These are phyloP conservation scores for Papiliotrema flavescens DNA, from an alignment of 1,284 basidiomycete genomes.

Conservation along the genomic window DNA sequence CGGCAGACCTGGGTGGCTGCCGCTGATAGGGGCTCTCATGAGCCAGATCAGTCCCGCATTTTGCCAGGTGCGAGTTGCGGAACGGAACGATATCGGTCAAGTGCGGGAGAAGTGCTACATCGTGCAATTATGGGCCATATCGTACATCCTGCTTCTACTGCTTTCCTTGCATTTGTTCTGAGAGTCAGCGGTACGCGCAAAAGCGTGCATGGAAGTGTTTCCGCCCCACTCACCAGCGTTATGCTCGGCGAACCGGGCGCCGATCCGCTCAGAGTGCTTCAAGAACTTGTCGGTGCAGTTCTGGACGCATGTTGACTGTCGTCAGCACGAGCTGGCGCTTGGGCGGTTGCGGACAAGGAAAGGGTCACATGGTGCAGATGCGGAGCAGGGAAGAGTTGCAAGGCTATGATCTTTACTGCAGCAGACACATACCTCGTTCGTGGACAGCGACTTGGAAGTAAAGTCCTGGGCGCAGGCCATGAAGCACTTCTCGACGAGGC, in stretches of 20 bases:
- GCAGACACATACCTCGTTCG: slow-evolving; percentile 74
- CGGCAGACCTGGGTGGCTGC: no score
- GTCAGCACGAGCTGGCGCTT: no score
- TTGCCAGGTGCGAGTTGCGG: no score
- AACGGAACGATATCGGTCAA: no score
- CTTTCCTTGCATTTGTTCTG: slow-evolving; percentile 4
- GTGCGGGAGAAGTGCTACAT: slow-evolving; percentile 3
- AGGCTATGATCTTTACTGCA: no score
- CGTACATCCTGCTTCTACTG: neutral
- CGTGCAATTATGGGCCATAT: neutral
- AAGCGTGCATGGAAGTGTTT: neutral
- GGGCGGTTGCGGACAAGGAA: neutral
- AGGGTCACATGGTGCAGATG: neutral
- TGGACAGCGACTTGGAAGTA: slow-evolving; percentile 85
- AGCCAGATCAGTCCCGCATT: no score
- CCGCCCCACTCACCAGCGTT: slow-evolving; percentile 66
- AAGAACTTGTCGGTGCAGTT: slow-evolving; percentile 87
- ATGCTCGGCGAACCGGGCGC: slow-evolving; percentile 83
- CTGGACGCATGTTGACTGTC: slow-evolving; percentile 56
- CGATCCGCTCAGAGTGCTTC: slow-evolving; percentile 93
- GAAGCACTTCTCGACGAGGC: slow-evolving; percentile 93
- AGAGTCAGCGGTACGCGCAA: neutral
- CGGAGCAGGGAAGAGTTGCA: neutral
- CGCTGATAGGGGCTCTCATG: no score
- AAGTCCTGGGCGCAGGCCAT: slow-evolving; percentile 94